Percentiles rank a stretch among this genome's conserved stretches.
phyloP scores from a whole-genome alignment of 495 filamentous ascomycete genomes.

The Oidiodendron maius region DNA sequence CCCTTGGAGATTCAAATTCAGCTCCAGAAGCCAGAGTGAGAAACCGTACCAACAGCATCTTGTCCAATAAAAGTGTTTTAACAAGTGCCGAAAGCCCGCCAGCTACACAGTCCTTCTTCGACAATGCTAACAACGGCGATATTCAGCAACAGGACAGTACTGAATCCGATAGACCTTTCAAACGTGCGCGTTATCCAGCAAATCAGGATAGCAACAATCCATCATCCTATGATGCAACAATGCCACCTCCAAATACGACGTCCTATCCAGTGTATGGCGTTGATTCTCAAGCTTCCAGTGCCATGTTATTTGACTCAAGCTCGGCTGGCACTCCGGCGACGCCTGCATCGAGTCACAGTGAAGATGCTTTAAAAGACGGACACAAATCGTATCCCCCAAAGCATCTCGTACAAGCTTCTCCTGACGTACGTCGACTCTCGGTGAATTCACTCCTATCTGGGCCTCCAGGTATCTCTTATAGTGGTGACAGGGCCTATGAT shows the following conservation, averaged over 20 bases:
- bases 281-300: constrained; percentile 1
- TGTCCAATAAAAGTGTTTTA: constrained; percentile 6
- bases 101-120: constrained; percentile 6
- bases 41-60: constrained; percentile 3
- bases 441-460: constrained; percentile 36
- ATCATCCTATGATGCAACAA: constrained; percentile 6
- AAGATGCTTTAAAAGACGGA: constrained; percentile 12
- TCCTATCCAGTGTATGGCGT: constrained; percentile 1
- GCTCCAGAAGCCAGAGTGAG: constrained; percentile 1
- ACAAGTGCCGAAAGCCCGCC: constrained; percentile 6
- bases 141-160: background rate
- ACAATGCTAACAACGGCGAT: background rate
- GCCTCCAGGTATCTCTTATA: constrained; percentile 16
- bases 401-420: constrained; percentile 19
- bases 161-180: constrained; percentile 5
- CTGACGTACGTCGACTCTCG: constrained; percentile 31
- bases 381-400: constrained; percentile 2
- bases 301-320: background rate
- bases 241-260: constrained; percentile 15
- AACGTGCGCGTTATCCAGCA: constrained; percentile 11
- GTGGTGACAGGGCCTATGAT: background rate
- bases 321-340: constrained; percentile 22
- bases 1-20: background rate
- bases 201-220: constrained; percentile 1
- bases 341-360: constrained; percentile 20